Evolutionary conservation across 1,284 basidiomycete genomes (phyloP).

Genomic region (Schizophyllum amplum): DNA sequence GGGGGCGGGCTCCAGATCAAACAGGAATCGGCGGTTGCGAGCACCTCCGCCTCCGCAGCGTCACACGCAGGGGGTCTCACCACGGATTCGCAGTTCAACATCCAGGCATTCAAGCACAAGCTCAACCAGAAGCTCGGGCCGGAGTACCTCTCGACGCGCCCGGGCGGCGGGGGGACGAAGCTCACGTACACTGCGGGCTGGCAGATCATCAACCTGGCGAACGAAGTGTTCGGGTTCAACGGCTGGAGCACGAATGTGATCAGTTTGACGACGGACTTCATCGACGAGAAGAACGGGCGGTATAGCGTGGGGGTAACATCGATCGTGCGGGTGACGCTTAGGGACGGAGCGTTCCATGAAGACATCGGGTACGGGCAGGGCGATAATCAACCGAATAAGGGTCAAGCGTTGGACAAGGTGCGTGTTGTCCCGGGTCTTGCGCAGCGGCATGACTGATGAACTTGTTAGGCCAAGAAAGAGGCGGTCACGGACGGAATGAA

Average conservation of each 20-base stretch:
- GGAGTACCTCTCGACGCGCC: slow-evolving; percentile 86
- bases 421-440: slow-evolving; percentile 14
- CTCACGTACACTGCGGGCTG: slow-evolving; percentile 96
- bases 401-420: slow-evolving; percentile 88
- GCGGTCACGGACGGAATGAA: slow-evolving; percentile 95
- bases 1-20: slow-evolving; percentile 6
- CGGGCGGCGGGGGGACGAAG: slow-evolving; percentile 80
- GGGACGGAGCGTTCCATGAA: slow-evolving; percentile 88
- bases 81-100: slow-evolving; percentile 51
- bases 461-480: slow-evolving; percentile 86
- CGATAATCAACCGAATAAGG: slow-evolving; percentile 84
- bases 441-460: not conserved
- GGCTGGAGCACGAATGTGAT: slow-evolving; percentile 91
- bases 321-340: slow-evolving; percentile 79
- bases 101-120: slow-evolving; percentile 74
- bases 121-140: slow-evolving; percentile 87
- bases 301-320: slow-evolving; percentile 80
- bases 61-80: slow-evolving; percentile 37
- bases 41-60: slow-evolving; percentile 14
- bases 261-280: slow-evolving; percentile 66
- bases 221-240: slow-evolving; percentile 98
- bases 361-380: slow-evolving; percentile 87
- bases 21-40: slow-evolving; percentile 4
- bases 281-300: slow-evolving; percentile 53
- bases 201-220: slow-evolving; percentile 94